Evolutionary conservation across 2,329 filamentous ascomycete species (phyloP).

Genomic region (Clonostachys rosea): DNA sequence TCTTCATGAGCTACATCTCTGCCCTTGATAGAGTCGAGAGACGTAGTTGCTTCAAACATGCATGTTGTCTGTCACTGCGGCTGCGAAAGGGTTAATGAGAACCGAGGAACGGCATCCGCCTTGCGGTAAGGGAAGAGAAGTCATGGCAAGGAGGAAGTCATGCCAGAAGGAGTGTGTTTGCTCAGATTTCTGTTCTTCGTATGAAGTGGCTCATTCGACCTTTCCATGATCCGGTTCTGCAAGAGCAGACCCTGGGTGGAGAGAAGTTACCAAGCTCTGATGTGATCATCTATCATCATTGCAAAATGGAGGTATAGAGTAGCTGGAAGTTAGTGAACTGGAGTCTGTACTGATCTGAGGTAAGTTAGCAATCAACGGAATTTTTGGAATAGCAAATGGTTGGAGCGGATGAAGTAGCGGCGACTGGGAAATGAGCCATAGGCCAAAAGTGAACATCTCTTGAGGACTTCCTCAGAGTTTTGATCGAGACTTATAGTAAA

Average conservation of each 20-base stretch:
- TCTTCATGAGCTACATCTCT: constrained; percentile 18
- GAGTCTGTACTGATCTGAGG: too few species aligned
- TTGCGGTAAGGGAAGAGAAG: neutral
- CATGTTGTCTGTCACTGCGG: constrained; percentile 28
- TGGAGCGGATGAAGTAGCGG: too few species aligned
- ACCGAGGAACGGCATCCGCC: neutral
- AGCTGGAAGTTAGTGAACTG: too few species aligned
- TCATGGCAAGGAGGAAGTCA: constrained; percentile 4
- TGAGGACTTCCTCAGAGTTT: too few species aligned
- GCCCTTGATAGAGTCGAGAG: too few species aligned
- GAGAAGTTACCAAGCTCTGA: neutral
- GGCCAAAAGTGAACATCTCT: too few species aligned
- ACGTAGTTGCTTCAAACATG: constrained; percentile 7
- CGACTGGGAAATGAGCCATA: too few species aligned
- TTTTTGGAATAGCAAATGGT: too few species aligned
- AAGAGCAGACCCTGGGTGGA: neutral
- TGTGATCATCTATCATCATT: constrained; percentile 2
- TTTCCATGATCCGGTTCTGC: neutral
- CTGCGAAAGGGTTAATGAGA: constrained; percentile 6
- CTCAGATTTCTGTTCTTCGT: constrained; percentile 48
- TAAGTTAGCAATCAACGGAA: too few species aligned
- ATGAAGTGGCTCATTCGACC: constrained; percentile 5
- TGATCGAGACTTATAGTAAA: too few species aligned
- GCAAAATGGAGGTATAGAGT: neutral
- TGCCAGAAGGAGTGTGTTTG: constrained; percentile 12